Base-by-base conservation (phyloP, 2,329 filamentous ascomycete species). In the Aspergillus arachidicola region DNA sequence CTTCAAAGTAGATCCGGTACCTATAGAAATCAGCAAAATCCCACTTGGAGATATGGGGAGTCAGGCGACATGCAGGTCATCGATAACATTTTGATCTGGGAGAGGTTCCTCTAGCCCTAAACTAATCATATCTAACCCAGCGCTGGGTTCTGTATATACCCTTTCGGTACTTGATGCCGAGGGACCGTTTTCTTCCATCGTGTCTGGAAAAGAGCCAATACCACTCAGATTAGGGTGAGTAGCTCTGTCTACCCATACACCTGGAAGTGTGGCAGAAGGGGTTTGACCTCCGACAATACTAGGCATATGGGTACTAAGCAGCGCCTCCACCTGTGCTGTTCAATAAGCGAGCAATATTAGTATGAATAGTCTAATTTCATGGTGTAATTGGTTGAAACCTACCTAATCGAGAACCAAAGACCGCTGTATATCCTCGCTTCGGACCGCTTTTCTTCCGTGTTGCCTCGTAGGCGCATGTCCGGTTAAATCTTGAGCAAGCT, bases 1-100 rank as follows among this genome's bases (percentile, higher is more conserved):
- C 97, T 61, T 93, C 88, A 74, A 98, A 98, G 78, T 91, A 99
- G 32, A 95, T 88, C 70, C 91, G 86, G 72, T 96, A 90, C 58
- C 89, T 93, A 5, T 36, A 7, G 14, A 36, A 3, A 36, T 36
- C 16, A 36, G 34, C 14, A 36, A 14, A 36, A 36, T 36, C 1
- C 5, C 19, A 43, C 19, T 43, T 43, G 19, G 41, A 43, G 19
- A 43, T 21, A 43, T 9, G 41, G 12, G 41, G 19, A 43, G 7
- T 21, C 21, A 6, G 19, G 41, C 1, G 34, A 36, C 34, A 6
- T 36, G 34, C 34, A 36, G 14, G 4, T 36, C 34, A 36, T 36
- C 34, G 12, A 36, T 36, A 36, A 36, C 14, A 2, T 36, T 5
- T 36, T 16, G 14, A 16, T 36, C 34, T 1, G 34, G 34, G 34